Base-by-base conservation (phyloP, 1,284 basidiomycete species). In the Cutaneotrichosporon spelunceum region DNA sequence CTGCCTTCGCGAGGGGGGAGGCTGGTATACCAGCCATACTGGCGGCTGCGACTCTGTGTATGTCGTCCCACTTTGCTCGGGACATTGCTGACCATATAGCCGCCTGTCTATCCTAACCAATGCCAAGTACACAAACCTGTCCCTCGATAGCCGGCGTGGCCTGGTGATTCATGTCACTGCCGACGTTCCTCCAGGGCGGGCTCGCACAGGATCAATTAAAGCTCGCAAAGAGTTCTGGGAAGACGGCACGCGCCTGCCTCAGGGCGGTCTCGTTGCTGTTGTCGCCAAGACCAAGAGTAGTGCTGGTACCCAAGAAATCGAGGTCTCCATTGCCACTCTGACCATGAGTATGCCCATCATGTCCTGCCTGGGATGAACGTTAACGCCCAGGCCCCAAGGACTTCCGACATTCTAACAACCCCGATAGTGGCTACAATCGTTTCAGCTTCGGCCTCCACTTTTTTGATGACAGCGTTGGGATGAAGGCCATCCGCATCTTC, bases 51-150 rank as follows among this genome's bases (percentile, higher is more conserved):
- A 56, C 47, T 49, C 34, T 5, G 33, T 45, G 60, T 61, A 47
- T 19, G 60, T 57, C n/a, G n/a, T 8, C 21, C 5, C 11, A 19
- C 14, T 5, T 16, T 6, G n/a, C n/a, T n/a, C n/a, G n/a, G n/a
- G n/a, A 13, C 34, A 23, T 14, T 2, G 23, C n/a, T 9, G 19
- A 13, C 42, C 42, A 2, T 11, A n/a, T 78, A 1, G 71, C 83
- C 29, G 81, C 84, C 72, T 86, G 84, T 80, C 85, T 42, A 75
- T 87, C 1, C 86, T 86, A 68, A 83, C 85, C 33, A 77, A 80
- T 53, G 77, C 83, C 30, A 57, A 71, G 5, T 84, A 85, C 64
- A 56, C 59, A 2, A 76, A 79, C 0, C 58, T 85, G 42, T 68
- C 76, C 24, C 78, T 84, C 2, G 81, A 84, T 55, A 56, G 55